Percentiles rank a stretch among this genome's conserved stretches.
Evolutionary conservation across 2,329 filamentous ascomycete species (phyloP).

Genomic region (Colletotrichum paranaense): DNA sequence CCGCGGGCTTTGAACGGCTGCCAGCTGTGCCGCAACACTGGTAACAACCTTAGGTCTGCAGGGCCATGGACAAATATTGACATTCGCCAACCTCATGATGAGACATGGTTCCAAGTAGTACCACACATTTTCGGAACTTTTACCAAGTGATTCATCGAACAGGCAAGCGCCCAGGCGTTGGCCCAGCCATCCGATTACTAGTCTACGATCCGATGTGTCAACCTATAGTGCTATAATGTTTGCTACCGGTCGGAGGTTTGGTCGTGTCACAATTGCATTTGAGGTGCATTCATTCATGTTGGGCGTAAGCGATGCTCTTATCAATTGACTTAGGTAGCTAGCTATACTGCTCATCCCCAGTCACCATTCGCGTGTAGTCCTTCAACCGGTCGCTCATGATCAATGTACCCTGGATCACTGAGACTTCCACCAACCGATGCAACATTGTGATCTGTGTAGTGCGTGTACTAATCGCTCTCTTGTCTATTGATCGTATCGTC

Average conservation of each 20-base stretch:
- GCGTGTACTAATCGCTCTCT: neutral
- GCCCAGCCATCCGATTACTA: too few relatives aligned
- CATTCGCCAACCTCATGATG: slow-evolving; percentile 51
- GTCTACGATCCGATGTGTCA: neutral
- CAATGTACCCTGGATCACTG: too few relatives aligned
- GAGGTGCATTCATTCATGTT: neutral
- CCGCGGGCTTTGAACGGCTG: slow-evolving; percentile 64
- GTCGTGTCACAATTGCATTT: neutral
- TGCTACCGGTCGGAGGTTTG: neutral
- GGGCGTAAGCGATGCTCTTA: neutral
- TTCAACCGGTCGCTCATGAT: neutral
- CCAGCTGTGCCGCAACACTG: slow-evolving; percentile 60
- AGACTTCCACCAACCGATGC: neutral
- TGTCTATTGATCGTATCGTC: neutral
- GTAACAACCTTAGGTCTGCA: slow-evolving; percentile 56
- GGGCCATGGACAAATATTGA: slow-evolving; percentile 64
- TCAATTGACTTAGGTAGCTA: slow-evolving; percentile 9
- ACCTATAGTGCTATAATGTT: neutral
- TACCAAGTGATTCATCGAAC: slow-evolving; percentile 55
- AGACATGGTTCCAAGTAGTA: slow-evolving; percentile 55
- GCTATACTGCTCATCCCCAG: slow-evolving; percentile 14
- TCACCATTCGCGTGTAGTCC: neutral
- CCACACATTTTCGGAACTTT: slow-evolving; percentile 65
- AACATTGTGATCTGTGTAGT: neutral
- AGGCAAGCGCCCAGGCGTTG: neutral